Base-by-base conservation (phyloP, 2,329 filamentous ascomycete genomes). In the Colletotrichum falcatum region DNA sequence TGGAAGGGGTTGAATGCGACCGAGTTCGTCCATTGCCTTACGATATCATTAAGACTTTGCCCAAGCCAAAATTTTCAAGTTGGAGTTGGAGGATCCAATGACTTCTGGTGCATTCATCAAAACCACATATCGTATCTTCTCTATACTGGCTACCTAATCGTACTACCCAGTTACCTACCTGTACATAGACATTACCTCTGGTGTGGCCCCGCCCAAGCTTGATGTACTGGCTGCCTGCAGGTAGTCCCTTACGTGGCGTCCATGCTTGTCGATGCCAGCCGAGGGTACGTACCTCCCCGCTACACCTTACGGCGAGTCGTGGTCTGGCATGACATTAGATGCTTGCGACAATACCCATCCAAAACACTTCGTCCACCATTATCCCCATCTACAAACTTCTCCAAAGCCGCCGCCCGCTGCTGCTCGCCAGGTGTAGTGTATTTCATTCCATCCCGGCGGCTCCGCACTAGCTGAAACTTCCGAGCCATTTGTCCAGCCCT, bases 301-400 rank as follows among this genome's bases (percentile, higher is more conserved):
- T 14, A 18, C 7, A 30, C 23, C 14, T 12, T 39, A n/a, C 37
- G 20, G 5, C 42, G 49, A 35, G 18, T 51, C 53, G 28, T 28
- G 12, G 46, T 58, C 39, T 60, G 42, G 67, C 67, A 70, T 66
- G 63, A 66, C 35, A 61, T 49, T 61, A 33, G 48, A 61, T 66
- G 67, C 63, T 70, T 66, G 67, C 67, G 67, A 70, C 44, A 61
- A 46, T 51, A 66, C 62, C 62, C 42, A 48, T 70, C 20, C 63
- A 44, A 66, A 70, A 66, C 56, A 61, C 62, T 30, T 66, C 46
- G n/a, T 61, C 39, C 46, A 46, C 62, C 59, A 46, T 33, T 54
- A 53, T 44, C 62, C 46, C 54, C 66, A 39, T 65, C 51, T 42
- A 54, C 61, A 46, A 66, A 46, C 46, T 51, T 51, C 55, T 55